Base-by-base conservation (phyloP, 2,329 filamentous ascomycete species). In the Colletotrichum higginsianum region DNA sequence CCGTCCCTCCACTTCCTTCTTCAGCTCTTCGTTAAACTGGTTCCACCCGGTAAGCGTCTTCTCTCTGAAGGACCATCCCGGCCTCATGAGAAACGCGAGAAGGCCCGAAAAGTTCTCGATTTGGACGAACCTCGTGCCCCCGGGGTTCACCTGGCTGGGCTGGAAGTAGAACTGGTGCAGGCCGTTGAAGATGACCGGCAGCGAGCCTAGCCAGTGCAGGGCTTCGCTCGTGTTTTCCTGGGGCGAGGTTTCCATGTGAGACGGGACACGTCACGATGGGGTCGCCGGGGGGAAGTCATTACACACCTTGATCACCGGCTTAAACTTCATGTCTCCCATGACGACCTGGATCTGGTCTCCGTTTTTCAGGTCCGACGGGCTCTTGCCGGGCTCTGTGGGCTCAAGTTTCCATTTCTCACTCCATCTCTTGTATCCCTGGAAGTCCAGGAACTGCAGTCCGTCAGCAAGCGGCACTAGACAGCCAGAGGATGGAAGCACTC, bases 131-230 rank as follows among this genome's bases (percentile, higher is more conserved):
- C 6, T 30, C 21, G 61, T 64, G 35, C 49, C 52, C 9, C 38
- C 49, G 1, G 61, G 40, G 42, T 42, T 64, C 35, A 44, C 40
- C 8, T 47, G 18, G 40, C 61, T 64, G n/a, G 61, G 42, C 2
- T 44, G n/a, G 61, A 64, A 64, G 38, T 55, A 55, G 21, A 64
- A 64, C 49, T 64, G 23, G n/a, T 64, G 61, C 42, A 11, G 56
- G n/a, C 61, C 61, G 11, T 16, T 64, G 38, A 64, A 57, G 13
- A 64, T 11, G 9, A 30, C 9, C 11, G 49, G 49, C 9, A 64
- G 15, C 4, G 61, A 64, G 18, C 61, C 61, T 9, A 53, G 5
- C 61, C 61, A 64, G 11, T 64, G 38, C 44, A 64, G 42, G 21
- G 61, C 40, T 18, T 64, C 49, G 15, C 8, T 47, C 8, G 61